Evolutionary conservation across 2,329 filamentous ascomycete genomes (phyloP), one percentile per base, ranked within the genome.

Genomic region (Neofusicoccum cordaticola): DNA sequence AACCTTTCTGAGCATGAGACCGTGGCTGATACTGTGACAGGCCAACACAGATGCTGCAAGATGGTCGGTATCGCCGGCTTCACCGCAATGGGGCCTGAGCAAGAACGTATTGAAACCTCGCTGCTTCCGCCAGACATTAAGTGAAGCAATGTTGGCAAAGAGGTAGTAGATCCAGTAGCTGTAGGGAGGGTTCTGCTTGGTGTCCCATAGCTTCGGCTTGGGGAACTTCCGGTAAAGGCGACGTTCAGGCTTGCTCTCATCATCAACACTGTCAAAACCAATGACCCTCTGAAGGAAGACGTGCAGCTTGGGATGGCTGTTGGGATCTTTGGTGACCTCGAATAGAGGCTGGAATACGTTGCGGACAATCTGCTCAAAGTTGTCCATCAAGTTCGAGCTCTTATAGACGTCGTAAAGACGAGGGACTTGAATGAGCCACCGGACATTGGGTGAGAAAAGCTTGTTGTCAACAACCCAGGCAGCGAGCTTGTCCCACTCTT

Each of bases 141-240:
- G 84, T 9, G 93, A 97, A 0, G 90, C 86, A 77, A 97, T 92
- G 77, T 99, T 99, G 68, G 95, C 89, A 73, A 95, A 98, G 62
- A 98, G 84, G 74, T 97, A 96, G 79, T 99, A 99, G 74, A 98
- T 91, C 95, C 95, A 99, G 80, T 99, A 99, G 75, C 91, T 97
- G 80, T 99, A 99, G 0, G 95, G 95, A 13, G 95, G 95, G 73
- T 99, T 99, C 77, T 98, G 93, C 71, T 91, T 93, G 0, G 92
- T 93, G 68, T 88, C 86, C 95, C 95, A 99, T 62, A 88, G 88
- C 67, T 88, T 90, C 4, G 95, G 94, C 22, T 95, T 88, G 0
- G 95, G 95, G 70, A 96, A 99, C 76, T 99, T 99, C 73, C 90
- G 90, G 81, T 93, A 97, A n/a, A 98, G 85, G 19, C 95, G 89